Conservation (phyloP, 2,329 filamentous ascomycete species). For the Ceratocystis huliohia region DNA sequence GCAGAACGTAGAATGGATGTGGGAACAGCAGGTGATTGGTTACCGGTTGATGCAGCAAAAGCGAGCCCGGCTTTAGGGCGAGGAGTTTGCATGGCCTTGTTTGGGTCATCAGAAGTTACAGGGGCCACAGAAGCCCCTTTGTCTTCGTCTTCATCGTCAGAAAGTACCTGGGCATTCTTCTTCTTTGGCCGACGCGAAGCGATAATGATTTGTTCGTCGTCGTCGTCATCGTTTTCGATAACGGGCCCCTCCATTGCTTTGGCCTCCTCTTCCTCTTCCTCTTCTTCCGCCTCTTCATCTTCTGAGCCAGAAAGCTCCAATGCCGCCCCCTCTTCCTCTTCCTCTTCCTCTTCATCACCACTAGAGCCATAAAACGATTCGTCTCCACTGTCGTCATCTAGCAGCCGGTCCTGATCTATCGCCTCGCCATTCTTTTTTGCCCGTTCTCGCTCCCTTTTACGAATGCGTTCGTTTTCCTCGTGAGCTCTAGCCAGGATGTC, state of each 20-base stretch:
- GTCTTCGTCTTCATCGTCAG: conserved; percentile 53
- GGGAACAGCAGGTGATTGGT: conserved; percentile 37
- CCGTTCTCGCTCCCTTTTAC: conserved; percentile 60
- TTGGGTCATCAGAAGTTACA: background rate
- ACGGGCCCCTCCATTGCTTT: conserved; percentile 28
- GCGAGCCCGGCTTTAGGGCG: conserved; percentile 32
- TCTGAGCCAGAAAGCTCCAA: conserved; percentile 37
- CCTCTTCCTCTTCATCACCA: conserved; percentile 29
- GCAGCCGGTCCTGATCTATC: conserved; percentile 39
- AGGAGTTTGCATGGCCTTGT: conserved; percentile 33
- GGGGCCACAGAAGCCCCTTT: background rate
- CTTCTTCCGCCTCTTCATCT: conserved; percentile 29
- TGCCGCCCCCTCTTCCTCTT: conserved; percentile 28
- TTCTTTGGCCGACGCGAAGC: conserved; percentile 40
- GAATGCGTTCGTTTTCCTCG: conserved; percentile 65
- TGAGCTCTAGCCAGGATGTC: conserved; percentile 77
- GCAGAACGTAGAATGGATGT: conserved; percentile 55
- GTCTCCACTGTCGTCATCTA: conserved; percentile 45
- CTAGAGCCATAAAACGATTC: conserved; percentile 37
- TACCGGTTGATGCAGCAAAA: conserved; percentile 32
- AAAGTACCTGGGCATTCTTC: conserved; percentile 42
- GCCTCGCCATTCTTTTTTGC: conserved; percentile 43
- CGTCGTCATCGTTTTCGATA: conserved; percentile 29
- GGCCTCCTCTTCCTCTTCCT: conserved; percentile 28
- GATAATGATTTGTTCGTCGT: conserved; percentile 32